phyloP scores from a whole-genome alignment of 2,329 filamentous ascomycete species.

The Cadophora sp. region DNA sequence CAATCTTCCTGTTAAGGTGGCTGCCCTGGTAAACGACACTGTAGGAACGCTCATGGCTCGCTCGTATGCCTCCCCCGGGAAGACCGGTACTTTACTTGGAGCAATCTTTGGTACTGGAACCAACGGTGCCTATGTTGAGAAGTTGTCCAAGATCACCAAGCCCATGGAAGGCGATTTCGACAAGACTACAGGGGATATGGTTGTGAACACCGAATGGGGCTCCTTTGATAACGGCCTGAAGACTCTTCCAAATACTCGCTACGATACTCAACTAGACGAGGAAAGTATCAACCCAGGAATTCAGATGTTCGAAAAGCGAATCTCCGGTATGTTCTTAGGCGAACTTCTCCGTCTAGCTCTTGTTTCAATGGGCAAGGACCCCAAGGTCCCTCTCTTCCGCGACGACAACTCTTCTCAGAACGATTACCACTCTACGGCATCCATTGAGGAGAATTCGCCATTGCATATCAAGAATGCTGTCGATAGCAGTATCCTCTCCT shows the following conservation, averaged over 20 bases:
- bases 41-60: slow-evolving; percentile 98
- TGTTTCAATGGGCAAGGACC: slow-evolving; percentile 73
- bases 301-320: slow-evolving; percentile 99
- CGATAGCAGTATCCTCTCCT: slow-evolving; percentile 88
- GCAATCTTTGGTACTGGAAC: slow-evolving; percentile 98
- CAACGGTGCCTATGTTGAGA: slow-evolving; percentile 97
- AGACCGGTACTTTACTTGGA: slow-evolving; percentile 86
- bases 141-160: slow-evolving; percentile 85
- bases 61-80: slow-evolving; percentile 90
- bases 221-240: slow-evolving; percentile 95
- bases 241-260: slow-evolving; percentile 84
- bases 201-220: slow-evolving; percentile 98
- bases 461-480: slow-evolving; percentile 86
- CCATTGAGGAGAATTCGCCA: slow-evolving; percentile 67
- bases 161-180: slow-evolving; percentile 74
- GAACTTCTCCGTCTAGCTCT: slow-evolving; percentile 87
- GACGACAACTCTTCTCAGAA: slow-evolving; percentile 77
- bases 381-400: slow-evolving; percentile 73
- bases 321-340: slow-evolving; percentile 97
- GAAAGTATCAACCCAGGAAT: slow-evolving; percentile 89
- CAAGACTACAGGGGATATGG: slow-evolving; percentile 86
- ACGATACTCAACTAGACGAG: slow-evolving; percentile 79
- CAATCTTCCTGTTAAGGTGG: slow-evolving; percentile 88
- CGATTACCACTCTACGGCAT: slow-evolving; percentile 73
- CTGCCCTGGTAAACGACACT: slow-evolving; percentile 95